Base-by-base conservation (phyloP, 164 flowering plant genomes). In the Aristolochia fimbriata region DNA sequence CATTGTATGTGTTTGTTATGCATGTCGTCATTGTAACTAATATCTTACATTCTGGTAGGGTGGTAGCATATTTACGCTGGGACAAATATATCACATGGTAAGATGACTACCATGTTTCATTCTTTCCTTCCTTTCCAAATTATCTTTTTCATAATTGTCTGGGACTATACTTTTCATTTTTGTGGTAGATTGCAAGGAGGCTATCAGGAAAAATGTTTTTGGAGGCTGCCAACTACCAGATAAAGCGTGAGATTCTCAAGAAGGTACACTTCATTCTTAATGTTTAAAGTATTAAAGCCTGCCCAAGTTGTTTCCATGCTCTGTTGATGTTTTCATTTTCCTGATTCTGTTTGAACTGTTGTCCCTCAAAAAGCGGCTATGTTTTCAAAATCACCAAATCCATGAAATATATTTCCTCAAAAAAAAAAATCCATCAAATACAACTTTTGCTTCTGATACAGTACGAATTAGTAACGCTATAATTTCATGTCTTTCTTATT, bases 221-320 rank as follows among this genome's bases (percentile, higher is more conserved):
- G 62, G 89, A 91, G 77, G 93, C 88, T 68, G 97, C 97, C 69
- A 91, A 84, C 68, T 87, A 76, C 73, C 89, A 83, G 76, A 76
- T 86, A 37, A 87, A 72, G 70, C 84, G 73, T 57, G 85, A 83
- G 72, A 31, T 83, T 50, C 56, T 87, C 11, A 83, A 59, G 58
- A 85, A 87, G 91, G 97, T 87, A 6, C 20, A 0, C 21, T 45
- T n/a, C 6, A 17, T 27, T 27, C 30, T 27, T 27, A n/a, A 27
- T 60, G 24, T 49, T 49, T 49, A 47, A 50, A 49, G 15, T 47
- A 15, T 17, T 49, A 37, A 37, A 37, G 43, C 43, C 43, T 37
- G 43, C 12, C 43, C 8, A 10, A 49, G 51, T 48, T 48, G 20
- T 48, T 48, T 19, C 6, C 16, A 19, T 48, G 4, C 51, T 15